Conservation (phyloP, 129 eudicot species). For the Gnaphalium uliginosum region DNA sequence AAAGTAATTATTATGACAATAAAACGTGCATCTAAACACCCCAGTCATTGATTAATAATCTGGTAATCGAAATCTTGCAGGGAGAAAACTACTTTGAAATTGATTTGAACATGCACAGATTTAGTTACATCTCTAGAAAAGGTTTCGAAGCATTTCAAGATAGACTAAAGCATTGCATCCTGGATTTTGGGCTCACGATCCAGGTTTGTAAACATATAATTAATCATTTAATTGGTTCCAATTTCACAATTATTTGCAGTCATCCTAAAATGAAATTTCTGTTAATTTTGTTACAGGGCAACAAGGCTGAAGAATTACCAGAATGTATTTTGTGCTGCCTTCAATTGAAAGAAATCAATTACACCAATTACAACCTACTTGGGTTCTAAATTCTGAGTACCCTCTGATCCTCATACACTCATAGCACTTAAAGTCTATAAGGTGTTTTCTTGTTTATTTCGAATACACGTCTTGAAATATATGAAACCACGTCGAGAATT, state of each 20-base stretch:
- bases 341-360: constrained; percentile 73
- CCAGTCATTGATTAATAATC: background rate
- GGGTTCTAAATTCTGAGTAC: constrained; percentile 43
- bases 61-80: constrained; percentile 42
- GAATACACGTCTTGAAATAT: background rate
- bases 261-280: constrained; percentile 13
- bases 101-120: constrained; percentile 93
- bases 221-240: background rate
- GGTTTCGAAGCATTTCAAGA: constrained; percentile 92
- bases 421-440: constrained; percentile 18
- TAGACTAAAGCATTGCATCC: constrained; percentile 65
- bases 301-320: constrained; percentile 83
- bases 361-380: constrained; percentile 55
- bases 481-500: constrained; percentile 21
- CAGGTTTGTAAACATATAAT: constrained; percentile 53
- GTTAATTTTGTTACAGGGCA: constrained; percentile 60
- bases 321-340: constrained; percentile 80
- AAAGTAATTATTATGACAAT: background rate
- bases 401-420: constrained; percentile 17
- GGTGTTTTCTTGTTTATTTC: constrained; percentile 12
- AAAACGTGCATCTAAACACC: background rate
- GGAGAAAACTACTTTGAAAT: constrained; percentile 97
- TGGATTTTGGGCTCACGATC: constrained; percentile 91
- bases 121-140: constrained; percentile 89
- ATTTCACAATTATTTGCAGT: background rate